Percentiles rank a stretch among this genome's conserved stretches.
Conservation (phyloP, 2,329 filamentous ascomycete genomes). For the Pseudogymnoascus sp. region DNA sequence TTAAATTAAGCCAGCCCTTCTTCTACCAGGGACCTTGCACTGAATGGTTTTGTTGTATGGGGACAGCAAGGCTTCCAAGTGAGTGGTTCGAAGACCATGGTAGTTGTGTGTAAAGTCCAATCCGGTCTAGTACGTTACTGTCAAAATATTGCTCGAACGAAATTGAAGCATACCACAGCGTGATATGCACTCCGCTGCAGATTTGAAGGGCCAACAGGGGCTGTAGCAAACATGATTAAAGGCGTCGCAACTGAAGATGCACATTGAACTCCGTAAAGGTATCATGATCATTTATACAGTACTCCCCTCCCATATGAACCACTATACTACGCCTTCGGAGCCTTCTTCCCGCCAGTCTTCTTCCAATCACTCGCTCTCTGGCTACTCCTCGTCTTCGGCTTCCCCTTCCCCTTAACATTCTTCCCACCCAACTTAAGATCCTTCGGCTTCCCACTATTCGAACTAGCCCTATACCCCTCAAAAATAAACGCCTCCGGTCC, state of each 20-base stretch:
- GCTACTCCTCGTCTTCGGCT: slow-evolving; percentile 30
- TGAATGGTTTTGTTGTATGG: not conserved
- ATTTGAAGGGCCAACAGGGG: not conserved
- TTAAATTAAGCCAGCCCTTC: not conserved
- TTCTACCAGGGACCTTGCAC: not conserved
- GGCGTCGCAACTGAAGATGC: not conserved
- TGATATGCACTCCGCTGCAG: not conserved
- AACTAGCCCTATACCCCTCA: slow-evolving; percentile 67
- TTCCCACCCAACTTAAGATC: slow-evolving; percentile 51
- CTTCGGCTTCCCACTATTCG: slow-evolving; percentile 54
- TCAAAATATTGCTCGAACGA: not conserved
- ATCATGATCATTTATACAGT: slow-evolving; percentile 8
- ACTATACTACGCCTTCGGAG: slow-evolving; percentile 1
- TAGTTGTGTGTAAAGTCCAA: not conserved
- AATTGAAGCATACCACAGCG: not conserved
- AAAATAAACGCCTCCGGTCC: slow-evolving; percentile 65
- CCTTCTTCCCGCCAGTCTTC: slow-evolving; percentile 30
- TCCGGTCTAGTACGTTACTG: not conserved
- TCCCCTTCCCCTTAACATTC: slow-evolving; percentile 42
- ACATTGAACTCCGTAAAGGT: not conserved
- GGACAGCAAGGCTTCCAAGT: not conserved
- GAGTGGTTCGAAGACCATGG: not conserved
- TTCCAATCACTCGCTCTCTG: slow-evolving; percentile 30
- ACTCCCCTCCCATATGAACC: not conserved
- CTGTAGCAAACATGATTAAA: not conserved